These are phyloP conservation scores for Annulohypoxylon moriforme DNA, from an alignment of 495 filamentous ascomycete species.

Conservation along the genomic window DNA sequence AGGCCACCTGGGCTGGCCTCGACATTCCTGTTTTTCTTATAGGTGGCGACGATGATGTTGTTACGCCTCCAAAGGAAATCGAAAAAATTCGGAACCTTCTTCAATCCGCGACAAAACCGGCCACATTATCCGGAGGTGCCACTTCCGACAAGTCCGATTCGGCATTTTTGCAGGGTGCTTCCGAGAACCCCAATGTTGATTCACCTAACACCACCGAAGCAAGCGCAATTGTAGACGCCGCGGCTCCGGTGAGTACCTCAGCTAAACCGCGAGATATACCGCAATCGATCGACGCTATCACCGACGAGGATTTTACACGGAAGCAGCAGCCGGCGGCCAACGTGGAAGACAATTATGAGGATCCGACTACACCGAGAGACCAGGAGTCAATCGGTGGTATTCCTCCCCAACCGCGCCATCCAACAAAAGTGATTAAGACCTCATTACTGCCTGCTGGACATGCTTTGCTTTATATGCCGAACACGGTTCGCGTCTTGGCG, in stretches of 20 bases:
- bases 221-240: slow-evolving; percentile 59
- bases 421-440: slow-evolving; percentile 70
- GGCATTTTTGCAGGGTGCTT: background rate
- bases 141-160: slow-evolving; percentile 16
- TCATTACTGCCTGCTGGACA: slow-evolving; percentile 85
- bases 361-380: slow-evolving; percentile 58
- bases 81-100: slow-evolving; percentile 67
- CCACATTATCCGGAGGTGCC: background rate
- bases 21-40: slow-evolving; percentile 79
- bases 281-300: slow-evolving; percentile 49
- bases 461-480: slow-evolving; percentile 82
- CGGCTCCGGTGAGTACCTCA: slow-evolving; percentile 55
- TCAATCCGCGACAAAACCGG: slow-evolving; percentile 33
- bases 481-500: slow-evolving; percentile 77
- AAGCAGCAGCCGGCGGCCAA: slow-evolving; percentile 31
- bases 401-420: slow-evolving; percentile 55
- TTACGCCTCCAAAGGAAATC: slow-evolving; percentile 77
- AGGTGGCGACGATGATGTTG: slow-evolving; percentile 78
- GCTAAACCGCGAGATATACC: slow-evolving; percentile 40
- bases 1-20: slow-evolving; percentile 78
- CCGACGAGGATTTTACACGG: slow-evolving; percentile 49
- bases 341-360: slow-evolving; percentile 55
- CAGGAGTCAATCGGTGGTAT: slow-evolving; percentile 48
- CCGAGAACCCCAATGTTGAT: slow-evolving; percentile 4
- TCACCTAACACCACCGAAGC: slow-evolving; percentile 16